phyloP scores from a whole-genome alignment of 345 rosid genomes.

The Schrenkiella parvula region DNA sequence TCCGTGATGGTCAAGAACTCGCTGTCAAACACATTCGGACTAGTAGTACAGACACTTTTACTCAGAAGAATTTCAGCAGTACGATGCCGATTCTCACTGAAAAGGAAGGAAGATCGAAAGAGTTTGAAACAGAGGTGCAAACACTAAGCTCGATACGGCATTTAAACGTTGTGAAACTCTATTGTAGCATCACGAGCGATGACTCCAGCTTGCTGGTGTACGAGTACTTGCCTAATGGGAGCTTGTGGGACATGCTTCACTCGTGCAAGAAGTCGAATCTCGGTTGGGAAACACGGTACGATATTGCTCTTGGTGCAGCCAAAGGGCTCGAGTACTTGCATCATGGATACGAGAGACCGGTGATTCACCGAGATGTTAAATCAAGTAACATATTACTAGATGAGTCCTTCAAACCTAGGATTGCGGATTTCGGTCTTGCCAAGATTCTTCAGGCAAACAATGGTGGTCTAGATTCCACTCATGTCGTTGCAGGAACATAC shows the following conservation, averaged over 20 bases:
- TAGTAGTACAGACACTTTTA: slow-evolving; percentile 29
- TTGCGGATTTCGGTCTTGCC: slow-evolving; percentile 96
- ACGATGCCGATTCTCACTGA: slow-evolving; percentile 59
- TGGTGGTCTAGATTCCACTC: slow-evolving; percentile 57
- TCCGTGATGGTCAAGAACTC: slow-evolving; percentile 64
- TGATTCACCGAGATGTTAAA: slow-evolving; percentile 83
- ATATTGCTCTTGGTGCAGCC: slow-evolving; percentile 77
- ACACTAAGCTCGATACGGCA: slow-evolving; percentile 91
- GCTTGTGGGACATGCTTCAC: slow-evolving; percentile 88
- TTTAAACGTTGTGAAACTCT: slow-evolving; percentile 88
- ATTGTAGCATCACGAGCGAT: slow-evolving; percentile 86
- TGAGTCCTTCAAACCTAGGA: slow-evolving; percentile 78
- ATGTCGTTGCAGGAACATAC: slow-evolving; percentile 75
- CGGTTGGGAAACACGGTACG: slow-evolving; percentile 82
- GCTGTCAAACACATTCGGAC: slow-evolving; percentile 81
- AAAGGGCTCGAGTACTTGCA: slow-evolving; percentile 91
- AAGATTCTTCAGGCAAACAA: slow-evolving; percentile 60
- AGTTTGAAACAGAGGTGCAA: slow-evolving; percentile 78
- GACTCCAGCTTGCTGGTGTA: slow-evolving; percentile 88
- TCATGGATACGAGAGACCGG: slow-evolving; percentile 67
- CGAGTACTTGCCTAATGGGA: slow-evolving; percentile 88
- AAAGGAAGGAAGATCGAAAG: slow-evolving; percentile 44
- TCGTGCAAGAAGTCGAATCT: slow-evolving; percentile 53
- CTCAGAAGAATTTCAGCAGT: slow-evolving; percentile 41
- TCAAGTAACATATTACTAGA: slow-evolving; percentile 84